Evolutionary conservation across 2,329 filamentous ascomycete species (phyloP).

Genomic region (Mariannaea sp.): DNA sequence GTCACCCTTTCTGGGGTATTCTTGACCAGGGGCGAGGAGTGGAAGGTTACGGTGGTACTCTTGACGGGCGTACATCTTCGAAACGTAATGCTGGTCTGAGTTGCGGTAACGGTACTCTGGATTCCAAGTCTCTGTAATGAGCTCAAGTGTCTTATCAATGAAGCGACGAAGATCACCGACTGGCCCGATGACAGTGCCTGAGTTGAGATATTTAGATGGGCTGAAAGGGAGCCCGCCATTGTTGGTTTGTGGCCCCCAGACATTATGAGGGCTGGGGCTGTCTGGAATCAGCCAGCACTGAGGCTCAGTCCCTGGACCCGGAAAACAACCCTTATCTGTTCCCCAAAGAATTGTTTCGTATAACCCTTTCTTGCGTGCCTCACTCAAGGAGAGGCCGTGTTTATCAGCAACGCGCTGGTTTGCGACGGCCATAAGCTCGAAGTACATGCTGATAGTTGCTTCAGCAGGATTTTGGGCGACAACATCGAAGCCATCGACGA

Average conservation of each 20-base stretch:
- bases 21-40: constrained; percentile 19
- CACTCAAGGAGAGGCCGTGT: constrained; percentile 23
- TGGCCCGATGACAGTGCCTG: constrained; percentile 31
- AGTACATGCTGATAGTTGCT: constrained; percentile 32
- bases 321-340: constrained; percentile 30
- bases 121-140: constrained; percentile 16
- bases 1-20: constrained; percentile 17
- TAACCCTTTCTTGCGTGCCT: constrained; percentile 22
- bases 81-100: constrained; percentile 33
- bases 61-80: constrained; percentile 29
- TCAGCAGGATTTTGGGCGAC: constrained; percentile 33
- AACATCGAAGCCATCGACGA: constrained; percentile 34
- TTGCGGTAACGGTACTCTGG: no score
- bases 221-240: constrained; percentile 16
- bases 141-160: constrained; percentile 22
- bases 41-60: constrained; percentile 29
- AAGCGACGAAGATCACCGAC: constrained; percentile 28
- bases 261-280: constrained; percentile 22
- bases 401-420: constrained; percentile 30
- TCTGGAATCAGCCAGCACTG: constrained; percentile 30
- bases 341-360: constrained; percentile 33
- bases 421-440: constrained; percentile 14
- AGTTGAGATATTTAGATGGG: constrained; percentile 29
- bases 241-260: constrained; percentile 24
- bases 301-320: constrained; percentile 10